phyloP scores from a whole-genome alignment of 2,329 filamentous ascomycete species.

The Trichoderma afroharzianum region DNA sequence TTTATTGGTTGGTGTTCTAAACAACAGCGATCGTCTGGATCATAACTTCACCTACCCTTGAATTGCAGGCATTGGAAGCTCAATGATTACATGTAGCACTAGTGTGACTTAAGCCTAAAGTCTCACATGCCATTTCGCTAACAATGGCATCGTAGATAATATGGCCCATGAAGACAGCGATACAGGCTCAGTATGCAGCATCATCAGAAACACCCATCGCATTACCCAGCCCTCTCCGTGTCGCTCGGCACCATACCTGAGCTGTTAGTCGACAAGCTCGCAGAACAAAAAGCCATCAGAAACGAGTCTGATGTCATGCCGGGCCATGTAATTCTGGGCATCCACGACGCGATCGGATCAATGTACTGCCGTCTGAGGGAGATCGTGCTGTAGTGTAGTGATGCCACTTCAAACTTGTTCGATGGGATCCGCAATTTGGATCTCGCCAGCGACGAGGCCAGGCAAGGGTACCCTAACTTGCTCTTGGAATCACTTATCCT shows the following conservation, averaged over 20 bases:
- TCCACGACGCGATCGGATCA: background rate
- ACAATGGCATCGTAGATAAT: background rate
- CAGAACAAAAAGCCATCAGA: background rate
- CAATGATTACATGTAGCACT: background rate
- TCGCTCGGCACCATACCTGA: background rate
- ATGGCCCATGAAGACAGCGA: background rate
- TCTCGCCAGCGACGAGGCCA: background rate
- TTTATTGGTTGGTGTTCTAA: background rate
- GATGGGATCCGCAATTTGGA: background rate
- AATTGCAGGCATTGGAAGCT: background rate
- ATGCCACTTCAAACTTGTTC: background rate
- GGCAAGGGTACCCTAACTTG: background rate
- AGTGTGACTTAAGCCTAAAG: background rate
- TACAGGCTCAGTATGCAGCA: background rate
- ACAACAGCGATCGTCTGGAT: background rate
- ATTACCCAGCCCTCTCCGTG: background rate
- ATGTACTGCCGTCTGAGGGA: background rate
- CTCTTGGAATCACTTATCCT: background rate
- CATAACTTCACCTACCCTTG: background rate
- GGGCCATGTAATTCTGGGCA: background rate
- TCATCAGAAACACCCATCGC: background rate
- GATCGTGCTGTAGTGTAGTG: background rate
- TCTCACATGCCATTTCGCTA: background rate
- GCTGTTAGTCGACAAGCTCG: background rate
- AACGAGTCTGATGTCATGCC: background rate